Evolutionary conservation across 257 asterid species (phyloP), one percentile per base, ranked within the genome.

Genomic region (Avicennia marina): DNA sequence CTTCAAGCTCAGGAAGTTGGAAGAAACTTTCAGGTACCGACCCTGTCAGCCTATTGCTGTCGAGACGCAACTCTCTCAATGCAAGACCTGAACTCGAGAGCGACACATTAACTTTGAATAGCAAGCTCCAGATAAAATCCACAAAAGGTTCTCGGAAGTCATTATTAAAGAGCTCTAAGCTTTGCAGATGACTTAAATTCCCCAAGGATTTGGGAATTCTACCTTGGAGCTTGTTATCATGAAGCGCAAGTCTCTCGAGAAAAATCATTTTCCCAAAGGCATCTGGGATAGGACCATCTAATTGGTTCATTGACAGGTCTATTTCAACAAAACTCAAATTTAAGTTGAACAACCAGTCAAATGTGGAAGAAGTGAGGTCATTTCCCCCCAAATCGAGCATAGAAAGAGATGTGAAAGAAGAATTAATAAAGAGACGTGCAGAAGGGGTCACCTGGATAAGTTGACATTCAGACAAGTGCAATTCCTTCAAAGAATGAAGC

Each of bases 221-320:
- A 62, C 73, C 77, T 17, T 53, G 29, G 15, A 72, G 39, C 1
- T 1, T 2, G 26, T 66, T 72, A 0, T 2, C 9, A 9, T 38
- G 11, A 1, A 67, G 29, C 24, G 40, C 24, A 13, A 73, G 46
- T 36, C 40, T 27, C 22, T 45, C 17, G 6, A 68, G 45, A 45
- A 39, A 45, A 16, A 19, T 13, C 58, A 67, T 11, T 17, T 39
- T 53, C n/a, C 55, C 63, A 24, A 73, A 63, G 21, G 50, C 47
- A 36, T 52, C 56, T 11, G 75, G 71, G 39, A 73, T 48, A 2
- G 16, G 36, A 56, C 74, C 78, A 8, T 18, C 19, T 18, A 73
- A 40, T 7, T 26, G 1, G 33, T 67, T 73, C 7, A 27, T 2
- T 15, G 60, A 44, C 4, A 73, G 63, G 33, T 63, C 49, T 33